phyloP scores from a whole-genome alignment of 257 asterid genomes.

The Orobanche coerulescens region DNA sequence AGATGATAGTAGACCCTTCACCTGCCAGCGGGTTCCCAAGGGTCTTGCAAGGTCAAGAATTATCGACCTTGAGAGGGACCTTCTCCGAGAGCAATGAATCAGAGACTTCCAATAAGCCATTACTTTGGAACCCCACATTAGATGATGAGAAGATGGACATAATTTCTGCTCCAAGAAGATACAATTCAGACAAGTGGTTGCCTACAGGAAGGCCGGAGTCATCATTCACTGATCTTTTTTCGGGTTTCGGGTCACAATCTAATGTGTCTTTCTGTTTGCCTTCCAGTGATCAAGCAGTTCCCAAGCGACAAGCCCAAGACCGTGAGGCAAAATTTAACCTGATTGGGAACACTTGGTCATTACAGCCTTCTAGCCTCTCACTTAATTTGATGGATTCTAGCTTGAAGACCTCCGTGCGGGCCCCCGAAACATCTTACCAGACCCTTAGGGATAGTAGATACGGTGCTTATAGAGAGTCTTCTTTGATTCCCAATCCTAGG shows the following conservation, averaged over 20 bases:
- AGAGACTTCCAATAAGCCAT: slow-evolving; percentile 60
- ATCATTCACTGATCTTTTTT: slow-evolving; percentile 62
- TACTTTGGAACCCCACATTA: slow-evolving; percentile 40
- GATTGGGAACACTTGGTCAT: slow-evolving; percentile 50
- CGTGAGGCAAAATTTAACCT: slow-evolving; percentile 47
- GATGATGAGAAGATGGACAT: slow-evolving; percentile 52
- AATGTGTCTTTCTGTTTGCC: slow-evolving; percentile 35
- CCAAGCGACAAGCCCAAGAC: slow-evolving; percentile 43
- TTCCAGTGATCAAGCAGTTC: slow-evolving; percentile 37
- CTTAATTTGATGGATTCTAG: slow-evolving; percentile 66
- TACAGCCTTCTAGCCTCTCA: slow-evolving; percentile 49
- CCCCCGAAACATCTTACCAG: slow-evolving; percentile 35
- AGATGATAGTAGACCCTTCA: slow-evolving; percentile 61
- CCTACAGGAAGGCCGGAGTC: slow-evolving; percentile 64
- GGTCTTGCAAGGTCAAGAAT: slow-evolving; percentile 98
- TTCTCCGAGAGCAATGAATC: slow-evolving; percentile 58
- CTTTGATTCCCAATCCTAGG: slow-evolving; percentile 41
- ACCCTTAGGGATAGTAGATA: slow-evolving; percentile 43
- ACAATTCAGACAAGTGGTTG: slow-evolving; percentile 49
- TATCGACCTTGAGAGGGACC: slow-evolving; percentile 64
- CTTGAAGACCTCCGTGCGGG: slow-evolving; percentile 35
- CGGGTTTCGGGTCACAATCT: slow-evolving; percentile 68
- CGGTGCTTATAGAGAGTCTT: slow-evolving; percentile 41
- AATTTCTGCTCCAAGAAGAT: slow-evolving; percentile 44
- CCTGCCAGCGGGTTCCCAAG: slow-evolving; percentile 57